These are phyloP conservation scores for Neurospora sp. DNA, from an alignment of 495 filamentous ascomycete species.

Conservation along the genomic window DNA sequence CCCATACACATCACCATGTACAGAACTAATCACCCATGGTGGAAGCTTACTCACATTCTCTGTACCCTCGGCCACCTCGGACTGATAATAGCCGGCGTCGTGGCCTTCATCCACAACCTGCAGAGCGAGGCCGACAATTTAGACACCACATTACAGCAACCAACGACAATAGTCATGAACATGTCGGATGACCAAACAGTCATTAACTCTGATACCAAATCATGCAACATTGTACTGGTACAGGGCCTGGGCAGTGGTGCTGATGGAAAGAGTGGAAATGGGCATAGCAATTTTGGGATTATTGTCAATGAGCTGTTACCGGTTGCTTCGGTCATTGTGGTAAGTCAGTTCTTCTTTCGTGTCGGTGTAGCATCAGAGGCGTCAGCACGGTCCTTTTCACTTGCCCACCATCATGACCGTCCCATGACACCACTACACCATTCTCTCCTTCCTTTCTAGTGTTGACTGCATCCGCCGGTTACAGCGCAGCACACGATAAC, in stretches of 20 bases:
- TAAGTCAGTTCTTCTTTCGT: not conserved
- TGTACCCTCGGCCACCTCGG: conserved; percentile 18
- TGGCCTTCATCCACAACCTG: conserved; percentile 15
- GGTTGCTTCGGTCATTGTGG: not conserved
- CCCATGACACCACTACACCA: not conserved
- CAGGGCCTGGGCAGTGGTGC: not conserved
- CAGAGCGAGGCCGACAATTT: not conserved
- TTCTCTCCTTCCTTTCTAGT: not conserved
- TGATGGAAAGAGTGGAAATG: not conserved
- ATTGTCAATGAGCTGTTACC: not conserved
- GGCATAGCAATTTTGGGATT: not conserved
- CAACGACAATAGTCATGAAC: not conserved
- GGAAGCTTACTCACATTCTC: conserved; percentile 19
- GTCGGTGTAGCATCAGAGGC: not conserved
- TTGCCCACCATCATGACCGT: not conserved
- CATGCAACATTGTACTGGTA: not conserved
- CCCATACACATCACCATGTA: conserved; percentile 12
- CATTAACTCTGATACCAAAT: not conserved
- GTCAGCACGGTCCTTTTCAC: not conserved
- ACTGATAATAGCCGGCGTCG: conserved; percentile 9
- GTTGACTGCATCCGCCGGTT: not conserved
- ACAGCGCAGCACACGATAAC: not conserved
- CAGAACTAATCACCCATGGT: conserved; percentile 18
- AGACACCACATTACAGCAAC: not conserved
- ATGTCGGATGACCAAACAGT: not conserved